phyloP scores from a whole-genome alignment of 2,329 filamentous ascomycete genomes.

The Fusarium brevicatenulatum region DNA sequence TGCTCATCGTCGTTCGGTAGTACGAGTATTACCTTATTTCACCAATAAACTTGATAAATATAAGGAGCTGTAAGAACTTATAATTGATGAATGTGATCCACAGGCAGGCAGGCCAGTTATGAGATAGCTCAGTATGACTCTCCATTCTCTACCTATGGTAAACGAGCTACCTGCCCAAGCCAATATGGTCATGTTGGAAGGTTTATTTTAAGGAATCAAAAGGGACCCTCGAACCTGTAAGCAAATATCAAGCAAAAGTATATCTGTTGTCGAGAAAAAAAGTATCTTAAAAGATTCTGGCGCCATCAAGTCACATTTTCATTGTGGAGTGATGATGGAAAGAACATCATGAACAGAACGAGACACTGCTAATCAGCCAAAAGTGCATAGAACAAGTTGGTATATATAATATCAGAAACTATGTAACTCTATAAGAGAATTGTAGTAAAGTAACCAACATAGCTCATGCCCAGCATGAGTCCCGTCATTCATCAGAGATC shows the following conservation, averaged over 20 bases:
- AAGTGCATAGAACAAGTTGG: not conserved
- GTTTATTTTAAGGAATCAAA: not conserved
- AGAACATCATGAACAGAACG: not conserved
- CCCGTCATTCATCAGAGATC: conserved; percentile 1
- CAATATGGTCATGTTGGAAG: not conserved
- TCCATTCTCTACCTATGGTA: not conserved
- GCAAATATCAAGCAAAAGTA: not conserved
- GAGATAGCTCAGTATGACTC: not conserved
- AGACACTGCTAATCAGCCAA: not conserved
- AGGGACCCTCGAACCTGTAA: not conserved
- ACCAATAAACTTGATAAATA: too few species aligned
- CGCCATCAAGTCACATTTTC: not conserved
- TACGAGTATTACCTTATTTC: not conserved
- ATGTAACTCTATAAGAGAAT: conserved; percentile 11
- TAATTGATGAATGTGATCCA: not conserved
- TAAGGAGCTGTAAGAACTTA: not conserved
- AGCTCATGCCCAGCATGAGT: conserved; percentile 27
- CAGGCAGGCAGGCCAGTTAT: not conserved
- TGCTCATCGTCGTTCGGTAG: not conserved
- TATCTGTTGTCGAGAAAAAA: not conserved
- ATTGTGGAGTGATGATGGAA: not conserved
- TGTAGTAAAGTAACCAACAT: conserved; percentile 1
- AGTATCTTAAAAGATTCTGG: not conserved
- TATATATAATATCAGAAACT: conserved; percentile 4
- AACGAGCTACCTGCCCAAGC: not conserved